Base-by-base conservation (phyloP, 225 moss, liverwort and hornwort genomes). In the Sphagnum contortum region DNA sequence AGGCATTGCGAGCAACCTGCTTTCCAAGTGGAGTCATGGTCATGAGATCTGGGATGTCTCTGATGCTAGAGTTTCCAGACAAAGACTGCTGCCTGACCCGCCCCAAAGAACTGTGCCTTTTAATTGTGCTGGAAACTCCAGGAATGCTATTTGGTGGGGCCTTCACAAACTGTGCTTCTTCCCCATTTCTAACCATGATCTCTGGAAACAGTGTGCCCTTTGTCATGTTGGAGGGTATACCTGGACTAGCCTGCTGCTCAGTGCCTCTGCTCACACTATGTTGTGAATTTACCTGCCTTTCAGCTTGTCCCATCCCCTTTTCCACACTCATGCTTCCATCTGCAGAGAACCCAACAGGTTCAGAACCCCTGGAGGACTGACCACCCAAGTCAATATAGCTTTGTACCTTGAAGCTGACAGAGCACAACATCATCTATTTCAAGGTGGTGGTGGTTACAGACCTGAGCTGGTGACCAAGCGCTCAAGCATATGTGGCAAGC, bases 31-130 rank as follows among this genome's bases (percentile, higher is more conserved):
- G 45, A 3, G 61, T 61, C 61, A 61, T 61, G 61, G 45, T 61
- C 61, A 61, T 61, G 47, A 61, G 61, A 61, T 61, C 61, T 45
- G 61, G 61, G 61, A 61, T 46, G 46, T 61, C 61, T 46, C 5
- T 46, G 10, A 11, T 61, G 46, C 2, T 46, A 47, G 3, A 45
- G 44, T 45, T 47, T 44, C 44, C 46, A 10, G 44, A 44, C 45
- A 61, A 11, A 61, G 61, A 4, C 44, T 45, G 47, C 7, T 61
- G 44, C 11, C 61, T 61, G 61, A 4, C 61, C 48, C 45, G 6
- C 61, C 61, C 47, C 6, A 48, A 5, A 3, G 61, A 48, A 46
- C 61, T 45, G 45, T 61, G 45, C 10, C 46, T 61, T 45, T 46
- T 46, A 12, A 57, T 5, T 57, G 57, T 10, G 10, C 8, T 58